Conservation (phyloP, 306 rosid genomes). For the Quercus engelmannii region DNA sequence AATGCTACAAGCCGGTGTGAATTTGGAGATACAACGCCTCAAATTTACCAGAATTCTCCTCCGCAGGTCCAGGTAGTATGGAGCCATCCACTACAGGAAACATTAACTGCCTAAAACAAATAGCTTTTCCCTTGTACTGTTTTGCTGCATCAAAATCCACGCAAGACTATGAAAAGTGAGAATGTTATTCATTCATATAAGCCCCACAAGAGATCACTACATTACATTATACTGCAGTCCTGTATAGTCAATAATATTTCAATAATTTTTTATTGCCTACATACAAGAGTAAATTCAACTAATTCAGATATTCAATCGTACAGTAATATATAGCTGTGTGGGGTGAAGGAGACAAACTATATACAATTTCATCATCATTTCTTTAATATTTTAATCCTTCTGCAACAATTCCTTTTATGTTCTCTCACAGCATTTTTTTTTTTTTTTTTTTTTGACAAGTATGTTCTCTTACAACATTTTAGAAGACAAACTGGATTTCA, state of each 20-base stretch:
- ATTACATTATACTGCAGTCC: not conserved
- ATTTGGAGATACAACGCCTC: not conserved
- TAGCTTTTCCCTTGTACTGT: constrained; percentile 4
- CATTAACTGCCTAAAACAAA: not conserved
- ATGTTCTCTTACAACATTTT: not conserved
- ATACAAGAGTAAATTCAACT: not conserved
- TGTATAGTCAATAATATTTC: not conserved
- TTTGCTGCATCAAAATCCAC: constrained; percentile 13
- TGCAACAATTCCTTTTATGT: not conserved
- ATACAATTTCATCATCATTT: not conserved
- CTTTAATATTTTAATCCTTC: not conserved
- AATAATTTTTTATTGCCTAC: not conserved
- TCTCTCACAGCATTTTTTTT: not conserved
- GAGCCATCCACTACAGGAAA: constrained; percentile 10
- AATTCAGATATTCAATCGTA: not conserved
- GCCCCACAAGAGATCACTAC: constrained; percentile 15
- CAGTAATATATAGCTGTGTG: not conserved
- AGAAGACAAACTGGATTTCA: not conserved
- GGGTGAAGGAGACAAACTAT: no score
- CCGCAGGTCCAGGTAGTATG: not conserved
- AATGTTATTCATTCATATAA: constrained; percentile 2
- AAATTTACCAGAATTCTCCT: not conserved
- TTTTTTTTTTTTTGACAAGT: no score
- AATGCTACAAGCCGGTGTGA: not conserved
- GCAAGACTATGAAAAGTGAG: not conserved